phyloP scores from a whole-genome alignment of 805 yeast species.

The Zygoascus tannicola region DNA sequence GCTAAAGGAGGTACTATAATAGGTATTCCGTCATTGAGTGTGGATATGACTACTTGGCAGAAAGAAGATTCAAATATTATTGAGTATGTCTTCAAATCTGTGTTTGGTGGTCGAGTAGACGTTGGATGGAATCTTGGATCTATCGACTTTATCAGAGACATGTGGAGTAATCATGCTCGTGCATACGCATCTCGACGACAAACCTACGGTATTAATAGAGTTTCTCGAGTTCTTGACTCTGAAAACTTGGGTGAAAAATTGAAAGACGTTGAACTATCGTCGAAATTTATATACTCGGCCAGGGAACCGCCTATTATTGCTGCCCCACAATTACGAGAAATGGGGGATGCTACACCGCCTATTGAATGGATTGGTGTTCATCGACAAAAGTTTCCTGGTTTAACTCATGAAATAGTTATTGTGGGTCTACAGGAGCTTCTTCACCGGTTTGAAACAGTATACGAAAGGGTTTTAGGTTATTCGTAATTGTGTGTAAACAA shows the following conservation, averaged over 20 bases:
- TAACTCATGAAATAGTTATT: constrained; percentile 74
- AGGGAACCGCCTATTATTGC: constrained; percentile 71
- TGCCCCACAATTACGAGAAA: constrained; percentile 80
- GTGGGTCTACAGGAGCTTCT: constrained; percentile 66
- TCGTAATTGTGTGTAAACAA: too few species aligned
- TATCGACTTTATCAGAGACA: constrained; percentile 78
- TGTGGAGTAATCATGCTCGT: constrained; percentile 80
- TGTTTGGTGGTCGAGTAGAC: constrained; percentile 84
- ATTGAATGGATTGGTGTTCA: constrained; percentile 96
- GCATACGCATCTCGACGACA: constrained; percentile 57
- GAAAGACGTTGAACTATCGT: constrained; percentile 40
- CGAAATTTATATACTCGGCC: constrained; percentile 42
- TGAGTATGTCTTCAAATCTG: constrained; percentile 58
- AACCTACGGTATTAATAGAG: constrained; percentile 17
- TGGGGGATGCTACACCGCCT: constrained; percentile 97
- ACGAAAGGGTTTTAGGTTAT: constrained; percentile 13
- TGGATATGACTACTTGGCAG: constrained; percentile 72
- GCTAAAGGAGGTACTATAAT: constrained; percentile 76
- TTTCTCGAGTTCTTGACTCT: constrained; percentile 10
- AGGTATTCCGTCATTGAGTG: constrained; percentile 63
- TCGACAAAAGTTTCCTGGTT: constrained; percentile 73
- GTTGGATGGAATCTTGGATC: constrained; percentile 93
- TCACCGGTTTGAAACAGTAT: constrained; percentile 24
- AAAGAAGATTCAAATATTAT: constrained; percentile 40
- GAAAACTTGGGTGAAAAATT: constrained; percentile 32